Conservation (phyloP, 441 rosid species). For the Gossypium davidsonii region DNA sequence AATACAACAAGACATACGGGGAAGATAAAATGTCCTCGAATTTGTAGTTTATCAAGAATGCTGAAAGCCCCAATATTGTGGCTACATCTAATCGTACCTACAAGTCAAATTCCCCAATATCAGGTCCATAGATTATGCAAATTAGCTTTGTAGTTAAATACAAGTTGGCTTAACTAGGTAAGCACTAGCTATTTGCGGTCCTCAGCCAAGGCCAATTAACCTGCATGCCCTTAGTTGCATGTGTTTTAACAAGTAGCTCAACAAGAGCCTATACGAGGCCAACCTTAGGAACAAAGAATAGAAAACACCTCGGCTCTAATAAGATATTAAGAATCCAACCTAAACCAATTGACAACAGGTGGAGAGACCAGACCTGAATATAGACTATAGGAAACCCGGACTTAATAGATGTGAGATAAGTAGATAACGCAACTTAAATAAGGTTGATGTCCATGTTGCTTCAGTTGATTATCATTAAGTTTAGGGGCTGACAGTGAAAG, state of each 20-base stretch:
- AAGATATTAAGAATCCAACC: not conserved
- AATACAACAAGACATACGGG: constrained; percentile 47
- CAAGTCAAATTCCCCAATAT: constrained; percentile 24
- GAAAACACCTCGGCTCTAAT: not conserved
- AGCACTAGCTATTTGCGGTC: not conserved
- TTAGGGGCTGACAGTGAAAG: not conserved
- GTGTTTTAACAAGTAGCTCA: not conserved
- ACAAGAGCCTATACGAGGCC: not conserved
- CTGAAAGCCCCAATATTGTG: constrained; percentile 78
- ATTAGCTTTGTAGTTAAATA: not conserved
- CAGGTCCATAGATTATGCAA: constrained; percentile 17
- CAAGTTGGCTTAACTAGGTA: constrained; percentile 8
- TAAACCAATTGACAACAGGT: not conserved
- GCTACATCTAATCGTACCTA: constrained; percentile 88
- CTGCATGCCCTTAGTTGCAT: constrained; percentile 8
- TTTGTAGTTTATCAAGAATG: constrained; percentile 87
- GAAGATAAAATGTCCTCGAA: constrained; percentile 79
- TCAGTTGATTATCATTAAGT: not conserved
- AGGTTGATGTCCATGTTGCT: not conserved
- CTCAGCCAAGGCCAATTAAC: constrained; percentile 1
- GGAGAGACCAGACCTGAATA: not conserved
- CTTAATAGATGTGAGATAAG: not conserved
- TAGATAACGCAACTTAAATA: not conserved
- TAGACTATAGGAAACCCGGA: not conserved
- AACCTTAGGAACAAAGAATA: not conserved